Percentiles rank a stretch among this genome's conserved stretches.
Evolutionary conservation across 1,139 yeast genomes (phyloP).

Genomic region (Meyerozyma sp.): DNA sequence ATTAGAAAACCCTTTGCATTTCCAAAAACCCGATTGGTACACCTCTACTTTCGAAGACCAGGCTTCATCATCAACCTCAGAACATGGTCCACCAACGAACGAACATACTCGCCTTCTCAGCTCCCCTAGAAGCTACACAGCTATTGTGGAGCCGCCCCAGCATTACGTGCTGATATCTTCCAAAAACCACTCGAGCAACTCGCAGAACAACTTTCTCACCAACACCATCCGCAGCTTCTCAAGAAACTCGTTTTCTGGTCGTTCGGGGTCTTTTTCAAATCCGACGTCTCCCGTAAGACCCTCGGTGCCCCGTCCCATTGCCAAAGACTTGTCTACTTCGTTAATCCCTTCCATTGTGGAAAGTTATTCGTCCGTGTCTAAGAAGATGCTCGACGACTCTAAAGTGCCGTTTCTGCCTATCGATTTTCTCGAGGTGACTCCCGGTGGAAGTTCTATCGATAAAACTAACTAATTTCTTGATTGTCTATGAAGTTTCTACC

Average conservation of each 20-base stretch:
- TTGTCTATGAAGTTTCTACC: constrained; percentile 21
- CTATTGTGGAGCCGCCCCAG: not conserved
- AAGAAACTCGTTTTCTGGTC: constrained; percentile 2
- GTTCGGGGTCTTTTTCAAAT: constrained; percentile 5
- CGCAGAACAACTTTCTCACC: constrained; percentile 6
- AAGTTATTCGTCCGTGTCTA: constrained; percentile 32
- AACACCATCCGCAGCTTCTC: constrained; percentile 12
- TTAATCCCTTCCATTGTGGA: constrained; percentile 40
- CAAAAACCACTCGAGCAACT: not conserved
- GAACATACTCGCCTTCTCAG: not conserved
- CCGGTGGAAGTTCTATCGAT: not conserved
- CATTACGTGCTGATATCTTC: not conserved
- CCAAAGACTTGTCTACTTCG: constrained; percentile 21
- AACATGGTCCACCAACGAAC: not conserved
- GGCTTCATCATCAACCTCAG: not conserved
- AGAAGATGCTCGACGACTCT: constrained; percentile 30
- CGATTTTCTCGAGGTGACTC: constrained; percentile 23
- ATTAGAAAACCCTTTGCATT: constrained; percentile 10
- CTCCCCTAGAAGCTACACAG: not conserved
- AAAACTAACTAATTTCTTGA: not conserved
- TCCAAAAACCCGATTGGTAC: constrained; percentile 39
- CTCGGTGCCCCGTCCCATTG: constrained; percentile 5
- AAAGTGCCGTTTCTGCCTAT: constrained; percentile 41
- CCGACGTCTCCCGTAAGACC: constrained; percentile 1
- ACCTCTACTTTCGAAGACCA: constrained; percentile 8